Evolutionary conservation across 768 basidiomycete species (phyloP), one percentile per base, ranked within the genome.

Genomic region (Coprinopsis strossmayeri): DNA sequence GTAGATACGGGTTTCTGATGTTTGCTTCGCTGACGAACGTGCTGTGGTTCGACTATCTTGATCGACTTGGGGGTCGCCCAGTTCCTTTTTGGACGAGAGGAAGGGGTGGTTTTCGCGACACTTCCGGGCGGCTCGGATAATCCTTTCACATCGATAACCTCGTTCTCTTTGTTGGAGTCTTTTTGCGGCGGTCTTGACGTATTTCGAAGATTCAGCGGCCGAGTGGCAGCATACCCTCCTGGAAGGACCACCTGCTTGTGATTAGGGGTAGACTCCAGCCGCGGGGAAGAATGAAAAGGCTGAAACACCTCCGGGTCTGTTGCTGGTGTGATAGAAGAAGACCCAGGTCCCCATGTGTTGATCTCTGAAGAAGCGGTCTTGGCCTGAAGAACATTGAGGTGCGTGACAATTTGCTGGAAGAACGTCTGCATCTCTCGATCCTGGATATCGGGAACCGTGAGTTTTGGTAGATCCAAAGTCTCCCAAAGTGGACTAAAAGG

Each of bases 321-420:
- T 48, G 37, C 12, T 15, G n/a, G n/a, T 18, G 15, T 20, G 9
- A 1, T 21, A n/a, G 34, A 28, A 34, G 27, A 28, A 34, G 48
- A 35, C 27, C 40, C 40, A 44, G 21, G 32, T 18, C 25, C 38
- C 50, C 50, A 51, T 30, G 37, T n/a, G 50, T 35, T 34, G 12
- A 51, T 26, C 11, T 51, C 44, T 18, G 50, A 51, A 20, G 50
- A 51, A 38, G 44, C 47, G 35, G 59, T 72, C 43, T 76, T 75
- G 32, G 74, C 70, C 58, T 87, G 82, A 69, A 91, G 80, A 37
- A 76, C 74, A 57, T 84, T 82, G 48, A 93, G 76, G 60, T 89
- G 87, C 40, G 85, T 79, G 5, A 82, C 86, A 39, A 93, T 82
- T 62, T 94, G 88, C 47, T 86, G 74, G 65, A 93, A 89, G 69